Evolutionary conservation across 2,329 filamentous ascomycete species (phyloP), one percentile per base, ranked within the genome.

Genomic region (Epichloe sibirici): DNA sequence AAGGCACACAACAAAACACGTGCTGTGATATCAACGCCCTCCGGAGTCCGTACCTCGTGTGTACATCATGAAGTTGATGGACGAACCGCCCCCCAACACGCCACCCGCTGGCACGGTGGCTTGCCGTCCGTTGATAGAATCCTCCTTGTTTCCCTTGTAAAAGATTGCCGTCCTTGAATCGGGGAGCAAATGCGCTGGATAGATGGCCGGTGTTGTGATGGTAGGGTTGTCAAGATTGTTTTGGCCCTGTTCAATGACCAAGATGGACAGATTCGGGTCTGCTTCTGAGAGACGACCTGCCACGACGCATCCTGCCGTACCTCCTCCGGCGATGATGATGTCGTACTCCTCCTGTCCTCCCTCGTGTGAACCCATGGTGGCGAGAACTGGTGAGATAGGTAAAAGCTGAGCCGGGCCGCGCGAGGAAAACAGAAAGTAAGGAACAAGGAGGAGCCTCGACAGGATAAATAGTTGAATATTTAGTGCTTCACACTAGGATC

Each of bases 21-120:
- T 28, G 25, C 25, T 28, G 25, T 28, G 7, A 2, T 8, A 28
- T 28, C 2, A 28, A 28, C 2, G 6, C 25, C 1, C 25, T 4
- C 25, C 25, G 28, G 28, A 28, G 28, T 28, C 7, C 51, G n/a
- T 53, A 57, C 57, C 58, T 50, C 65, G 57, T 2, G 58, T 64
- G 40, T 67, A 67, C 51, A 64, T 64, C 55, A 62, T 58, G 49
- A 65, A 58, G 48, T 67, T 68, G 56, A 67, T 63, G 3, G 65
- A 63, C 2, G 65, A 67, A 9, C 65, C 63, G 2, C 65, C 65
- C 6, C 6, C 65, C 65, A 1, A 66, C 6, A 62, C 54, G 3
- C 63, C 59, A 8, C 63, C 65, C 0, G 61, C 47, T 0, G 60
- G 53, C 0, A 66, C 61, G 7, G 60, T 31, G 2, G 56, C 43